phyloP scores from a whole-genome alignment of 768 basidiomycete species.

The Boletus rubroflammeus region DNA sequence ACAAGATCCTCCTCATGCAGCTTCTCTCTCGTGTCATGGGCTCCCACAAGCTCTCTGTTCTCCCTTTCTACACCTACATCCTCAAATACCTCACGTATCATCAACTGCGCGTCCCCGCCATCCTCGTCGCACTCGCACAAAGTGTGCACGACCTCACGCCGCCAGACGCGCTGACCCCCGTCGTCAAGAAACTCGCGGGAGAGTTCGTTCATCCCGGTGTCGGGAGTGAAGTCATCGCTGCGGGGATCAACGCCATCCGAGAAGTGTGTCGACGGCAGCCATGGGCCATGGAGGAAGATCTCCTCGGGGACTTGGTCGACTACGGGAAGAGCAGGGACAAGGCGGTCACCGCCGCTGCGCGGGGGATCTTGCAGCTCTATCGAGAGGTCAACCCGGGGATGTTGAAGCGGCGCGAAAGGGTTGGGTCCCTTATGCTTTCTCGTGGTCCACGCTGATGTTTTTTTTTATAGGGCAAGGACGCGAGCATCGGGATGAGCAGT shows the following conservation, averaged over 20 bases:
- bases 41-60: constrained; percentile 86
- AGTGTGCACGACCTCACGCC: constrained; percentile 94
- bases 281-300: constrained; percentile 95
- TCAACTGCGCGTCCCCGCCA: constrained; percentile 88
- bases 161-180: constrained; percentile 86
- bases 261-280: constrained; percentile 95
- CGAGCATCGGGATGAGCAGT: constrained; percentile 66
- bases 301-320: constrained; percentile 88
- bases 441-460: neutral
- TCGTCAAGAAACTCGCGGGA: constrained; percentile 85
- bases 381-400: constrained; percentile 95
- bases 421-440: constrained; percentile 32
- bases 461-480: constrained; percentile 86
- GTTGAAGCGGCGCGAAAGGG: constrained; percentile 84
- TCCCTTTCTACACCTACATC: constrained; percentile 95
- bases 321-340: constrained; percentile 96
- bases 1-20: constrained; percentile 97
- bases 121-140: constrained; percentile 91
- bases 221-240: constrained; percentile 90
- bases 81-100: constrained; percentile 90
- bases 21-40: constrained; percentile 93
- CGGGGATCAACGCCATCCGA: constrained; percentile 92
- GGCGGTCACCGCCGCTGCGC: constrained; percentile 82
- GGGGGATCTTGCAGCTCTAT: constrained; percentile 85
- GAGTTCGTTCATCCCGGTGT: constrained; percentile 99